These are phyloP conservation scores for Mentha longifolia DNA, from an alignment of 257 asterid genomes.

Conservation along the genomic window DNA sequence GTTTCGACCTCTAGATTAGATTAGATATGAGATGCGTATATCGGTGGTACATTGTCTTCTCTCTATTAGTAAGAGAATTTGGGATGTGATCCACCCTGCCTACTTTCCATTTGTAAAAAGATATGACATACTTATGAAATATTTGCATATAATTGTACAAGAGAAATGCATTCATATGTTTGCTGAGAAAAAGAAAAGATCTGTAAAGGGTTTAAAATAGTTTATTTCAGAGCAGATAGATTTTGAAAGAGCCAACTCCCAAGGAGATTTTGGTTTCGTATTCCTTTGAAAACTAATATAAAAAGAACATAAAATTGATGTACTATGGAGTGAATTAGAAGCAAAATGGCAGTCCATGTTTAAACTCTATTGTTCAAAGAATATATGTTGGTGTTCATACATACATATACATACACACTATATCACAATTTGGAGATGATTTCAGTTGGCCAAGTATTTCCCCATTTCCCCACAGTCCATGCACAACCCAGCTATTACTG, in stretches of 20 bases:
- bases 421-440: constrained; percentile 26
- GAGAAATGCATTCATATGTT: too few relatives aligned
- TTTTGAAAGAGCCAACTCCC: too few relatives aligned
- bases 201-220: too few relatives aligned
- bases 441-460: constrained; percentile 6
- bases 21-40: not conserved
- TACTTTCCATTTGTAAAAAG: not conserved
- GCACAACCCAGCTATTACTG: not conserved
- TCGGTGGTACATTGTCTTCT: not conserved
- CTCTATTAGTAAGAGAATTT: not conserved
- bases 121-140: too few relatives aligned
- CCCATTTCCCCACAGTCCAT: not conserved
- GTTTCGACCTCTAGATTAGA: constrained; percentile 69
- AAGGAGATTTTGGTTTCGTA: too few relatives aligned
- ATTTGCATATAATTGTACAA: too few relatives aligned
- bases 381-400: constrained; percentile 35
- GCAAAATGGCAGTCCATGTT: constrained; percentile 7
- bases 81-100: not conserved
- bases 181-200: too few relatives aligned
- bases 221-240: too few relatives aligned
- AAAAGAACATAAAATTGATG: too few relatives aligned
- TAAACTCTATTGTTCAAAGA: constrained; percentile 38
- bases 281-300: too few relatives aligned
- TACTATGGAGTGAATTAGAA: not conserved
- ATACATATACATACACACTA: constrained; percentile 34